Conservation (phyloP, 2,329 filamentous ascomycete genomes). For the Sarocladium strictum region DNA sequence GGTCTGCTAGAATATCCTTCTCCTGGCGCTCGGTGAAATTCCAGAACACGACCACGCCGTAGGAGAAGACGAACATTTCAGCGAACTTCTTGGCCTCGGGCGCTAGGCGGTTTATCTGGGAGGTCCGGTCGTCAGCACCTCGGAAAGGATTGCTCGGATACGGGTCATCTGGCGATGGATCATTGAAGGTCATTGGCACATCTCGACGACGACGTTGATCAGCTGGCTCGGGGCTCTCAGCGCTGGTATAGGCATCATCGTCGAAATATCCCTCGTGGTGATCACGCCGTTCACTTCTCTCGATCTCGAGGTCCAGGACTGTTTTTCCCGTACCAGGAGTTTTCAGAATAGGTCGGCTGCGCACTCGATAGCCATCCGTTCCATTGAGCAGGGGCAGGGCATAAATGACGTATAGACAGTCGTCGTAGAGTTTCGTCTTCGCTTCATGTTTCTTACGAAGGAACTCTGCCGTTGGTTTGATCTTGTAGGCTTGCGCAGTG, state of each 20-base stretch:
- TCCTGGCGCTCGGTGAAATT: slow-evolving; percentile 96
- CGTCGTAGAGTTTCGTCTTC: slow-evolving; percentile 94
- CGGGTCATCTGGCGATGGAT: slow-evolving; percentile 21
- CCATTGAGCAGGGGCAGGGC: slow-evolving; percentile 84
- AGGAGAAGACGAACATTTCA: slow-evolving; percentile 96
- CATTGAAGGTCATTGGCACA: slow-evolving; percentile 23
- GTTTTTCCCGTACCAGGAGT: slow-evolving; percentile 86
- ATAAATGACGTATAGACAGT: slow-evolving; percentile 94
- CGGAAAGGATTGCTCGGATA: slow-evolving; percentile 18
- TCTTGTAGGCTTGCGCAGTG: slow-evolving; percentile 88
- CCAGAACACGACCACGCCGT: slow-evolving; percentile 98
- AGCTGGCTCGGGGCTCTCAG: slow-evolving; percentile 24
- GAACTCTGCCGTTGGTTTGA: slow-evolving; percentile 83
- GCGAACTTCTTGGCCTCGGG: slow-evolving; percentile 74
- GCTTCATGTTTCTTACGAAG: slow-evolving; percentile 81
- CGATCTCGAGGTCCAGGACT: slow-evolving; percentile 90
- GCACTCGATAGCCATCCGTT: slow-evolving; percentile 76
- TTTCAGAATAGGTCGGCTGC: slow-evolving; percentile 87
- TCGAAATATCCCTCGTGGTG: slow-evolving; percentile 90
- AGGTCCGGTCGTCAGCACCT: slow-evolving; percentile 36
- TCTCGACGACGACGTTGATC: slow-evolving; percentile 16
- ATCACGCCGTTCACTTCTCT: slow-evolving; percentile 81
- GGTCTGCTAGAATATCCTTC: slow-evolving; percentile 89
- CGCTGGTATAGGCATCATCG: slow-evolving; percentile 53
- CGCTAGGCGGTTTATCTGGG: slow-evolving; percentile 53